A percentile compares a stretch with the other conserved stretches of the same genome.
Conservation (phyloP, 805 yeast species). For the Zygosaccharomyces pseudorouxii region DNA sequence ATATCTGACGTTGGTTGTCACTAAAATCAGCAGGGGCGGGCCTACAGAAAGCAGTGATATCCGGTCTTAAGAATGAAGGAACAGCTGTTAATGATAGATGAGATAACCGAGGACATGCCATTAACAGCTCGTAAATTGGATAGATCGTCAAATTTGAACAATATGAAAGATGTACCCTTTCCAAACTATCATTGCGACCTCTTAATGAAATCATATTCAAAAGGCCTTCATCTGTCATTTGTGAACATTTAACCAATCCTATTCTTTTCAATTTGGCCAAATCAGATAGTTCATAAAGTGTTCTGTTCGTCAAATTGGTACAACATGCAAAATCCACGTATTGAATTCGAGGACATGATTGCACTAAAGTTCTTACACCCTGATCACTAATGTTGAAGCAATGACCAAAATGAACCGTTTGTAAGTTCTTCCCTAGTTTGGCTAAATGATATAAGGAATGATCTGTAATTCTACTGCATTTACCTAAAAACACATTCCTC, state of each 20-base stretch:
- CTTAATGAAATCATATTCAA: conserved; percentile 60
- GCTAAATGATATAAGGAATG: conserved; percentile 67
- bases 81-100: conserved; percentile 92
- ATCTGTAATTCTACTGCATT: conserved; percentile 85
- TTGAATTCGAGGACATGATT: conserved; percentile 77
- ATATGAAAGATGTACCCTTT: conserved; percentile 88
- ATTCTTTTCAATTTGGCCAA: conserved; percentile 81
- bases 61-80: conserved; percentile 78
- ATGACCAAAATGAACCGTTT: conserved; percentile 90
- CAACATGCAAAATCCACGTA: conserved; percentile 96
- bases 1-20: conserved; percentile 74
- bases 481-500: conserved; percentile 82
- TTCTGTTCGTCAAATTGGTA: conserved; percentile 76
- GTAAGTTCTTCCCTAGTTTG: conserved; percentile 70
- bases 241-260: conserved; percentile 86
- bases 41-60: conserved; percentile 81
- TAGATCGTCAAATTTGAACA: conserved; percentile 74
- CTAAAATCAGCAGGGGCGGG: conserved; percentile 91
- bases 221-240: conserved; percentile 82
- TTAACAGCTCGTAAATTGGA: conserved; percentile 71
- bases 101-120: conserved; percentile 78
- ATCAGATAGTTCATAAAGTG: conserved; percentile 69
- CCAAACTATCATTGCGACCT: conserved; percentile 74
- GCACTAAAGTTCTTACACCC: conserved; percentile 72
- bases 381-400: conserved; percentile 85